phyloP scores from a whole-genome alignment of 208 protist genomes.

The Herpetomonas muscarum region DNA sequence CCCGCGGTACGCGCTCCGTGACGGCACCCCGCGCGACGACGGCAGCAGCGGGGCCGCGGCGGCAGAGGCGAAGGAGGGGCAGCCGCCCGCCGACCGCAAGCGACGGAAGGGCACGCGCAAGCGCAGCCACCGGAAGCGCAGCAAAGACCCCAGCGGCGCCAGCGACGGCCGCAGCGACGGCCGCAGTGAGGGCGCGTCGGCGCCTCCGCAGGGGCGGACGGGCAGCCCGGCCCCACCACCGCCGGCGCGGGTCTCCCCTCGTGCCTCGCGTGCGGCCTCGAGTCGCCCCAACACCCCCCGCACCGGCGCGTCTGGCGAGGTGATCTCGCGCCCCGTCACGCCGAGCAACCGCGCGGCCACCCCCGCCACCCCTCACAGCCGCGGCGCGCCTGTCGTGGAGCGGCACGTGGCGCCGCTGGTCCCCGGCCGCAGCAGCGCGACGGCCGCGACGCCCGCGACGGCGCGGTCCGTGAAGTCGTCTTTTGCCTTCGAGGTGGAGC shows the following conservation, averaged over 20 bases:
- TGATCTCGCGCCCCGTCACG: conserved; percentile 12
- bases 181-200: conserved; percentile 13
- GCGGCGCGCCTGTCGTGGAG: conserved; percentile 1
- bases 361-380: conserved; percentile 11
- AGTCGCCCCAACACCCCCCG: conserved; percentile 26
- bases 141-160: conserved; percentile 17
- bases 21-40: not conserved
- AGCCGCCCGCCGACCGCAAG: conserved; percentile 2
- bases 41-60: conserved; percentile 2
- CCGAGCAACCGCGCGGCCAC: conserved; percentile 18
- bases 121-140: conserved; percentile 15
- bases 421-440: not conserved
- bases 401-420: conserved; percentile 7
- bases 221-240: conserved; percentile 15
- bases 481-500: not conserved
- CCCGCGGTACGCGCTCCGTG: not conserved
- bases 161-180: conserved; percentile 20
- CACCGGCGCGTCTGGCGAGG: conserved; percentile 9
- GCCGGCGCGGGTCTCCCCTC: conserved; percentile 39
- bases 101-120: conserved; percentile 14
- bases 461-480: not conserved
- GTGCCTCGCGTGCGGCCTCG: conserved; percentile 24
- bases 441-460: not conserved
- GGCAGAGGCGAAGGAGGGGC: not conserved
- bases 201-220: conserved; percentile 18